phyloP scores from a whole-genome alignment of 2,329 filamentous ascomycete genomes.

The Apiospora marii region DNA sequence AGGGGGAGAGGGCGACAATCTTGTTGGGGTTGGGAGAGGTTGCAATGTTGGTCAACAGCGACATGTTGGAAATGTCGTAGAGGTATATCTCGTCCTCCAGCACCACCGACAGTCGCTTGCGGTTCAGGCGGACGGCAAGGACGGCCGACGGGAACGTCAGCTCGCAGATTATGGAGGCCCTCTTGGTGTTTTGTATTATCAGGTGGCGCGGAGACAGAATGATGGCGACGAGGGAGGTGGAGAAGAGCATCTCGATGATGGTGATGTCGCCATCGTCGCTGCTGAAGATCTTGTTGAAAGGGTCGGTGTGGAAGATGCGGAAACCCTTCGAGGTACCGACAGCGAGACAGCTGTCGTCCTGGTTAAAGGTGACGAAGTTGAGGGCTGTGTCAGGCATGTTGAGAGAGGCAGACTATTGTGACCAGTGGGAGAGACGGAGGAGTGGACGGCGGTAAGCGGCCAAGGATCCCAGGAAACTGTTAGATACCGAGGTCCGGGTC shows the following conservation, averaged over 20 bases:
- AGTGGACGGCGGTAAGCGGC: not conserved
- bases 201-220: constrained; percentile 91
- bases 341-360: constrained; percentile 96
- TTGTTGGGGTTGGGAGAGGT: constrained; percentile 93
- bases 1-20: constrained; percentile 91
- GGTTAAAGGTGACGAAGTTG: constrained; percentile 99
- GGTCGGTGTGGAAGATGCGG: constrained; percentile 95
- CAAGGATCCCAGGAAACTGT: not conserved
- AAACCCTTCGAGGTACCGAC: constrained; percentile 97
- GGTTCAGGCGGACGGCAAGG: constrained; percentile 89
- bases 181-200: constrained; percentile 95
- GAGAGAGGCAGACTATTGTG: not conserved
- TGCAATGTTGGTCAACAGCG: constrained; percentile 87
- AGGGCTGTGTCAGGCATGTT: constrained; percentile 56
- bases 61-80: constrained; percentile 99
- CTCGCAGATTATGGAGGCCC: constrained; percentile 90
- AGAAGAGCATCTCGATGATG: constrained; percentile 98
- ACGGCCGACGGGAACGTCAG: constrained; percentile 98
- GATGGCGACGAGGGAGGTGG: constrained; percentile 92
- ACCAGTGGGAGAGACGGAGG: not conserved
- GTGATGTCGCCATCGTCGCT: constrained; percentile 95
- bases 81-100: constrained; percentile 97
- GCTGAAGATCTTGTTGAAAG: constrained; percentile 93
- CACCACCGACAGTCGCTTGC: constrained; percentile 91
- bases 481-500: not conserved